A percentile compares a stretch with the other conserved stretches of the same genome.
Conservation (phyloP, 371 early-diverging fungal species). For the Funneliformis caledonium region DNA sequence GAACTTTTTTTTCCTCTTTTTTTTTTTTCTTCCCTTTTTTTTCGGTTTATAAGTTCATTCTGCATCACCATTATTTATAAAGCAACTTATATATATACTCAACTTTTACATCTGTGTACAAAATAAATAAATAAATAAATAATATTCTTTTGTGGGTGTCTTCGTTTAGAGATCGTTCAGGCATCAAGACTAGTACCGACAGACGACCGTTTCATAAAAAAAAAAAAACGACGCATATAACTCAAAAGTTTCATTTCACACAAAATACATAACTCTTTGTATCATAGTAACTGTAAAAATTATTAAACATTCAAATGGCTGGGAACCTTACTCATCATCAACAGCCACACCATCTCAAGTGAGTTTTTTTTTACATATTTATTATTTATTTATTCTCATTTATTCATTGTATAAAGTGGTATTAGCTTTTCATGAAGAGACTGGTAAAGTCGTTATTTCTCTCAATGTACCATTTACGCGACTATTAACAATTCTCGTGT, state of each 20-base stretch:
- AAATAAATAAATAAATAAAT: not conserved
- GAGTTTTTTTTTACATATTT: conserved; percentile 22
- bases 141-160: not conserved
- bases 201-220: not conserved
- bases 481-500: not conserved
- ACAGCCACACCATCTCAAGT: conserved; percentile 38
- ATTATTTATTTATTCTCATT: not conserved
- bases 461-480: not conserved
- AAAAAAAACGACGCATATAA: not conserved
- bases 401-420: not conserved
- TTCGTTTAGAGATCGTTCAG: not conserved
- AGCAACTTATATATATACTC: not conserved
- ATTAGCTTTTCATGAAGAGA: not conserved
- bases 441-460: not conserved
- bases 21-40: not conserved
- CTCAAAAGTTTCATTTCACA: not conserved
- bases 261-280: not conserved
- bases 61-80: conserved; percentile 11
- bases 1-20: not conserved
- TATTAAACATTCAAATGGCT: conserved; percentile 38
- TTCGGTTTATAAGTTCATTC: not conserved
- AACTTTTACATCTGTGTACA: conserved; percentile 11
- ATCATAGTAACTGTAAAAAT: conserved; percentile 12
- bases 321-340: conserved; percentile 34
- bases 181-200: not conserved